These are phyloP conservation scores for Globisporangium nodosum DNA, from an alignment of 352 stramenopile genomes.

Conservation along the genomic window DNA sequence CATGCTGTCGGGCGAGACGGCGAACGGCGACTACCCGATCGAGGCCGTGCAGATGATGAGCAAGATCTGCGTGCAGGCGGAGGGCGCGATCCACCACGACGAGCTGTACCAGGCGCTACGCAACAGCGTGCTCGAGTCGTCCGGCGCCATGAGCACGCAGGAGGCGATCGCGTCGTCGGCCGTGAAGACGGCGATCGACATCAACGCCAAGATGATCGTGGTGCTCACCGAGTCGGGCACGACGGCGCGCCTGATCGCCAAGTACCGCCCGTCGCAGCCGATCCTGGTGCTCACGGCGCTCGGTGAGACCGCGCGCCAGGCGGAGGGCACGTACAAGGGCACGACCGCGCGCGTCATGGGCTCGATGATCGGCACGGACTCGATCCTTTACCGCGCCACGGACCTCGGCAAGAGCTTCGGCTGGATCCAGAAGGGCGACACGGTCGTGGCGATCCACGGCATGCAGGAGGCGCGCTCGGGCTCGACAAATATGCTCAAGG, in stretches of 20 bases:
- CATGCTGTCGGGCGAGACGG: slow-evolving; percentile 98
- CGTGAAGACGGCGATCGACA: slow-evolving; percentile 97
- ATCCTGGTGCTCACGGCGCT: slow-evolving; percentile 81
- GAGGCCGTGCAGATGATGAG: slow-evolving; percentile 95
- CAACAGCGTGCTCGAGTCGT: slow-evolving; percentile 63
- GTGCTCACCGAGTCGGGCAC: slow-evolving; percentile 94
- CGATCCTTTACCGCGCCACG: slow-evolving; percentile 84
- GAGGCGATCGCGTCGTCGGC: slow-evolving; percentile 96
- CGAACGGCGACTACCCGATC: slow-evolving; percentile 95
- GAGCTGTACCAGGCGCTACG: slow-evolving; percentile 76
- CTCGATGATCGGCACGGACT: slow-evolving; percentile 89
- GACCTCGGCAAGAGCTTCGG: slow-evolving; percentile 84
- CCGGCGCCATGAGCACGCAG: slow-evolving; percentile 67
- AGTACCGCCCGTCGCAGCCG: slow-evolving; percentile 89
- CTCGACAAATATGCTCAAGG: slow-evolving; percentile 91
- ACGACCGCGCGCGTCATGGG: slow-evolving; percentile 67
- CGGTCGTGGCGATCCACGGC: slow-evolving; percentile 86
- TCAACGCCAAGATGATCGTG: slow-evolving; percentile 95
- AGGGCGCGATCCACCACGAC: slow-evolving; percentile 89
- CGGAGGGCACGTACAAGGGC: slow-evolving; percentile 63
- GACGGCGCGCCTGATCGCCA: slow-evolving; percentile 92
- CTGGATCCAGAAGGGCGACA: slow-evolving; percentile 86
- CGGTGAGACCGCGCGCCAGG: slow-evolving; percentile 51
- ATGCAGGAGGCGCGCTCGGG: slow-evolving; percentile 84
- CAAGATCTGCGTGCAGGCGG: slow-evolving; percentile 89